A percentile compares a stretch with the other conserved stretches of the same genome.
Conservation (phyloP, 257 asterid species). For the Anisodus tanguticus region DNA sequence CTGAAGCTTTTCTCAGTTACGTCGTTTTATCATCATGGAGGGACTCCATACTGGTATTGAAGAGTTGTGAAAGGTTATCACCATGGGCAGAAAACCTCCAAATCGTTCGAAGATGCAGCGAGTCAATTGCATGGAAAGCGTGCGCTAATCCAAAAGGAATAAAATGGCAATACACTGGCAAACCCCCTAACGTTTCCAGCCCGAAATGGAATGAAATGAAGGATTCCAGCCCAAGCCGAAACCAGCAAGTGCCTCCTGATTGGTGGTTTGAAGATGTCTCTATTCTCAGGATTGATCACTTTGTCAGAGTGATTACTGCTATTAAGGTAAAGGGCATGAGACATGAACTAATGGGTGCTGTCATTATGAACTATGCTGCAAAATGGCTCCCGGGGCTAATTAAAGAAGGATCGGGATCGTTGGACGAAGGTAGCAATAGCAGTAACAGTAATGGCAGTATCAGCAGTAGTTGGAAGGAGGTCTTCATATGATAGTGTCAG, state of each 20-base stretch:
- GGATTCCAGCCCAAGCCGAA: conserved; percentile 76
- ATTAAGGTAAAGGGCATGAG: conserved; percentile 94
- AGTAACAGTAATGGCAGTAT: conserved; percentile 15
- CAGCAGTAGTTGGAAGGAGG: conserved; percentile 64
- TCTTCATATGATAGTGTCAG: conserved; percentile 76
- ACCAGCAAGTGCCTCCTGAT: conserved; percentile 76
- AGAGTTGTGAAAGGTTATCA: conserved; percentile 75
- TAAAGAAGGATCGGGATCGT: conserved; percentile 50
- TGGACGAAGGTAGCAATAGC: conserved; percentile 47
- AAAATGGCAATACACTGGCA: conserved; percentile 90
- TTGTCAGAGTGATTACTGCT: conserved; percentile 82
- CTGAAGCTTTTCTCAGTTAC: conserved; percentile 94
- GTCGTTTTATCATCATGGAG: conserved; percentile 95
- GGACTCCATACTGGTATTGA: conserved; percentile 79
- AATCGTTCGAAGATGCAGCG: conserved; percentile 86
- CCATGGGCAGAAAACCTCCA: conserved; percentile 98
- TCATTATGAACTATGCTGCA: conserved; percentile 64
- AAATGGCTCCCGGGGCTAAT: conserved; percentile 80
- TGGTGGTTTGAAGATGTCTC: conserved; percentile 99
- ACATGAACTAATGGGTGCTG: conserved; percentile 81
- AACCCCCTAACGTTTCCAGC: conserved; percentile 62
- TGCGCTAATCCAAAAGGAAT: conserved; percentile 96
- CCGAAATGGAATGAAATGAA: conserved; percentile 83
- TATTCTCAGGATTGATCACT: conserved; percentile 81
- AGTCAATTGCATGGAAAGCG: conserved; percentile 96